Percentiles rank a stretch among this genome's conserved stretches.
These are phyloP conservation scores for Fusarium setosum DNA, from an alignment of 2,329 filamentous ascomycete genomes.

Conservation along the genomic window DNA sequence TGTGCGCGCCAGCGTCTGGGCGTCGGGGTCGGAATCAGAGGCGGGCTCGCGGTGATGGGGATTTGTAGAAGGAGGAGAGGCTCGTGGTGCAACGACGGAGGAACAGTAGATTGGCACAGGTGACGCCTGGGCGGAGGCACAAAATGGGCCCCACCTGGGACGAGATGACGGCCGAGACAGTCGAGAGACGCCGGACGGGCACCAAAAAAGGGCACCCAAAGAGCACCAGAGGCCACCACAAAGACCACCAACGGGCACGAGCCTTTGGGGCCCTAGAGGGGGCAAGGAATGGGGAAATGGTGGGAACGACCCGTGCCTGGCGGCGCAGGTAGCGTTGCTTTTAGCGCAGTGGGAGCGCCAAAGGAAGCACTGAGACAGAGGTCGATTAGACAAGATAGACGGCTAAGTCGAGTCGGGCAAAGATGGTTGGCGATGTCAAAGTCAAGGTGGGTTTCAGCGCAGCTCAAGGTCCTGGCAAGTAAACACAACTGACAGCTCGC, in stretches of 20 bases:
- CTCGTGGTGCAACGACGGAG: slow-evolving; percentile 46
- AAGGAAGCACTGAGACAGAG: slow-evolving; percentile 31
- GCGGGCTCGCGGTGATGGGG: slow-evolving; percentile 40
- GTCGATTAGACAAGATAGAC: slow-evolving; percentile 17
- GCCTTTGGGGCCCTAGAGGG: slow-evolving; percentile 40
- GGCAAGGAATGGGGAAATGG: slow-evolving; percentile 40
- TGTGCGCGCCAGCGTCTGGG: slow-evolving; percentile 44
- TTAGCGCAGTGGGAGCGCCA: slow-evolving; percentile 43
- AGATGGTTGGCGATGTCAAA: slow-evolving; percentile 13
- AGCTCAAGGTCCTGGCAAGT: slow-evolving; percentile 3
- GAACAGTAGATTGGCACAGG: slow-evolving; percentile 47
- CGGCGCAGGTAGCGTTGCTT: slow-evolving; percentile 44
- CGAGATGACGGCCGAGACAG: slow-evolving; percentile 48
- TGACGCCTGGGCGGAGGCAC: slow-evolving; percentile 46
- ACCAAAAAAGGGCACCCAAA: slow-evolving; percentile 36
- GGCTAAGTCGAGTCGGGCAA: slow-evolving; percentile 14
- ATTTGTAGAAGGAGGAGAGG: slow-evolving; percentile 43
- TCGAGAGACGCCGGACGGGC: slow-evolving; percentile 36
- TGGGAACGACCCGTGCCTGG: slow-evolving; percentile 46
- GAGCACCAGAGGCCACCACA: slow-evolving; percentile 32
- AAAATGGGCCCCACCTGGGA: slow-evolving; percentile 47
- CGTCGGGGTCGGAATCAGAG: slow-evolving; percentile 35
- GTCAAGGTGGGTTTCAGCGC: slow-evolving; percentile 13
- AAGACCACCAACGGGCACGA: slow-evolving; percentile 43
- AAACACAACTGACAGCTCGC: slow-evolving; percentile 14